Base-by-base conservation (phyloP, 306 rosid genomes). In the Cicer cuneatum region DNA sequence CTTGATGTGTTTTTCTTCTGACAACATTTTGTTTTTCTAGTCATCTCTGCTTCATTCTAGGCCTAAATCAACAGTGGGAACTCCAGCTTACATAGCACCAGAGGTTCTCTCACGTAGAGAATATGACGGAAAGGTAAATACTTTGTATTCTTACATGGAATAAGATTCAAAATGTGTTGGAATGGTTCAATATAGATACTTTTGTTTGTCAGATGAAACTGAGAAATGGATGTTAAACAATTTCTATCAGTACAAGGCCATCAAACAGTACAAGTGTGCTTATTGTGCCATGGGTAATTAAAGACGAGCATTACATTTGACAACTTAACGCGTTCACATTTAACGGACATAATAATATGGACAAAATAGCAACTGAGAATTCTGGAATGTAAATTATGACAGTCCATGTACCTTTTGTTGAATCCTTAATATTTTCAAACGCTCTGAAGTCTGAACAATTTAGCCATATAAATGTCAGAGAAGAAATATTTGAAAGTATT, bases 41-140 rank as follows among this genome's bases (percentile, higher is more conserved):
- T 91, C 97, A 29, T 91, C 97, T 15, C 80, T 91, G 86, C 92
- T 91, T 74, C 97, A 91, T 76, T 91, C 97, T 66, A 89, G 88
- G 62, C 97, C 97, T 45, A 91, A 91, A 45, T 91, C 97, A 53
- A 76, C 93, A 1, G 96, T 90, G 19, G 96, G 96, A 78, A 90
- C 96, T 78, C 96, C 96, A 5, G 97, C 97, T 42, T 91, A 91
- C 78, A 91, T 91, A 81, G 97, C 97, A 41, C 97, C 97, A 2
- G 94, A 91, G 86, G 94, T 91, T 83, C 92, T 91, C 77, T 87
- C 92, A 7, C 90, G 94, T 7, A 89, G 89, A 81, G 97, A 91
- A 82, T 91, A 91, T 66, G 94, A 91, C 48, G 97, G 97, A 76
- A 91, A 91, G 97, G 97, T 91, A 88, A 52, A 80, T 29, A 85